Percentiles rank a stretch among this genome's conserved stretches.
Conservation (phyloP, 2,329 filamentous ascomycete genomes). For the Colletotrichum sp. region DNA sequence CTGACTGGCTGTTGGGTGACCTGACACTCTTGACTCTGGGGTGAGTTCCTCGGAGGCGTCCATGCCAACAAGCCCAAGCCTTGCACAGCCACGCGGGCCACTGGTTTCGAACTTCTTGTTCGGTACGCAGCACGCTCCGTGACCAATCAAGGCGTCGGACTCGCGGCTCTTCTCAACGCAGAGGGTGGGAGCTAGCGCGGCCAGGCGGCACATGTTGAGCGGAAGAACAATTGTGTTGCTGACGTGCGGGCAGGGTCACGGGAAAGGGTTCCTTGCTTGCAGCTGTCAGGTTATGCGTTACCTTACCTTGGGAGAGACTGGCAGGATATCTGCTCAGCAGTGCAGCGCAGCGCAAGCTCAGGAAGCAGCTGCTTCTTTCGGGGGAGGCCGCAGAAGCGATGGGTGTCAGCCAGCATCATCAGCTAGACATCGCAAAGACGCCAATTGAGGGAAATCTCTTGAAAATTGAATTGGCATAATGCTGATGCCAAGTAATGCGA, state of each 20-base stretch:
- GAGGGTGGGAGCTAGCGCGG: not conserved
- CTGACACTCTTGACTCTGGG: not conserved
- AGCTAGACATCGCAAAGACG: not conserved
- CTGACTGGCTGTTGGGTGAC: not conserved
- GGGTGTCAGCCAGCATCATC: not conserved
- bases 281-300: not conserved
- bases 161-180: not conserved
- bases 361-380: not conserved
- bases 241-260: not conserved
- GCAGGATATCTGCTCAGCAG: not conserved
- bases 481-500: not conserved
- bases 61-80: not conserved
- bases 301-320: not conserved
- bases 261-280: not conserved
- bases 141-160: not conserved
- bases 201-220: not conserved
- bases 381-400: not conserved
- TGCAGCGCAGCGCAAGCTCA: not conserved
- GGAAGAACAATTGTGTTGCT: not conserved
- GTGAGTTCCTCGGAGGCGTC: not conserved
- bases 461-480: not conserved
- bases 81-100: conserved; percentile 15
- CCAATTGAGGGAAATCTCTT: not conserved
- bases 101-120: not conserved
- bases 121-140: not conserved